phyloP scores from a whole-genome alignment of 345 rosid species.

The Firmiana major region DNA sequence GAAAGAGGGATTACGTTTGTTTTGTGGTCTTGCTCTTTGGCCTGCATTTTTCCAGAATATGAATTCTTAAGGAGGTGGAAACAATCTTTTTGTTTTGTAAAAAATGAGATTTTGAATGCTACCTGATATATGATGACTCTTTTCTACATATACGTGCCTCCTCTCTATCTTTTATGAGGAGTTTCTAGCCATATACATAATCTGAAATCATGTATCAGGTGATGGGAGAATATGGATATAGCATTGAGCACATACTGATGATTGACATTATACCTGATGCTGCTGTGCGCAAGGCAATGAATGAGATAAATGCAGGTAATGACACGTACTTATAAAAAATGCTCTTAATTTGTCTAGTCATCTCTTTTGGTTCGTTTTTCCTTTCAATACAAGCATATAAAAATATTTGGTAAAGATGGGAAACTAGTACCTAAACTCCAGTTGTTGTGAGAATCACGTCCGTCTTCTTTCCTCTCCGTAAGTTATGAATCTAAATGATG shows the following conservation, averaged over 20 bases:
- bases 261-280: constrained; percentile 93
- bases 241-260: constrained; percentile 95
- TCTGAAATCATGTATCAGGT: constrained; percentile 46
- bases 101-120: neutral
- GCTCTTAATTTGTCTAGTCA: neutral
- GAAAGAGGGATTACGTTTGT: neutral
- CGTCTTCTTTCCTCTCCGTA: neutral
- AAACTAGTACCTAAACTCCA: neutral
- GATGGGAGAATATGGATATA: constrained; percentile 91
- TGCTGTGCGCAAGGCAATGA: constrained; percentile 92
- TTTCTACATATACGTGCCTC: neutral
- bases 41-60: neutral
- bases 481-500: neutral
- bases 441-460: neutral
- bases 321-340: neutral
- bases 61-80: neutral
- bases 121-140: neutral
- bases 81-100: neutral
- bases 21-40: constrained; percentile 6
- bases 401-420: neutral
- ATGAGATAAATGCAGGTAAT: constrained; percentile 97
- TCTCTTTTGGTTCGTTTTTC: neutral
- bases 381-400: neutral
- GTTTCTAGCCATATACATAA: constrained; percentile 2
- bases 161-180: neutral